phyloP scores from a whole-genome alignment of 2,329 filamentous ascomycete genomes.

The Blastomyces gilchristii region DNA sequence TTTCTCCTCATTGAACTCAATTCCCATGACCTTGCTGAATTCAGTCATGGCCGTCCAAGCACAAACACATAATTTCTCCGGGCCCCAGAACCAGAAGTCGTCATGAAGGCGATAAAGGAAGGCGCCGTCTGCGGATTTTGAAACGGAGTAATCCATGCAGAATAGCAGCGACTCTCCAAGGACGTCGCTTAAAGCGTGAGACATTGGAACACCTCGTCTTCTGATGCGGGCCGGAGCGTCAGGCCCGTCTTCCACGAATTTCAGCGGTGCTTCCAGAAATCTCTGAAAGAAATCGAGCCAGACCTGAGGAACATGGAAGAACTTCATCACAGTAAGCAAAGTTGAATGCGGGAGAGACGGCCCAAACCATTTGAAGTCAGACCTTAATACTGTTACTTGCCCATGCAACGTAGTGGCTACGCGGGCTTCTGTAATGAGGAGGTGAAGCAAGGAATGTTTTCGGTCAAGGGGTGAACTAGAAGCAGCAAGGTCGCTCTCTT shows the following conservation, averaged over 20 bases:
- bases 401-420: conserved; percentile 40
- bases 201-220: conserved; percentile 49
- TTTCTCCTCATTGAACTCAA: conserved; percentile 49
- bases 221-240: conserved; percentile 37
- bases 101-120: conserved; percentile 54
- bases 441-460: conserved; percentile 49
- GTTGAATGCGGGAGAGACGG: conserved; percentile 51
- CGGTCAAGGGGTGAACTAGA: conserved; percentile 39
- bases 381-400: conserved; percentile 45
- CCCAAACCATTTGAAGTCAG: conserved; percentile 50
- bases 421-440: conserved; percentile 47
- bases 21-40: conserved; percentile 48
- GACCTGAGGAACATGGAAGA: conserved; percentile 46
- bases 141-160: conserved; percentile 55
- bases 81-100: conserved; percentile 58
- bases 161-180: conserved; percentile 54
- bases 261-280: conserved; percentile 51
- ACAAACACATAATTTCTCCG: conserved; percentile 42
- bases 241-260: conserved; percentile 46
- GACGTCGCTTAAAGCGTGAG: conserved; percentile 49
- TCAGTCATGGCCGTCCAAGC: conserved; percentile 50
- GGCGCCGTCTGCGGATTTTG: conserved; percentile 44
- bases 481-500: conserved; percentile 27
- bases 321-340: conserved; percentile 47
- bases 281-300: conserved; percentile 52